These are phyloP conservation scores for Trichoderma hamatum DNA, from an alignment of 2,329 filamentous ascomycete species.

Conservation along the genomic window DNA sequence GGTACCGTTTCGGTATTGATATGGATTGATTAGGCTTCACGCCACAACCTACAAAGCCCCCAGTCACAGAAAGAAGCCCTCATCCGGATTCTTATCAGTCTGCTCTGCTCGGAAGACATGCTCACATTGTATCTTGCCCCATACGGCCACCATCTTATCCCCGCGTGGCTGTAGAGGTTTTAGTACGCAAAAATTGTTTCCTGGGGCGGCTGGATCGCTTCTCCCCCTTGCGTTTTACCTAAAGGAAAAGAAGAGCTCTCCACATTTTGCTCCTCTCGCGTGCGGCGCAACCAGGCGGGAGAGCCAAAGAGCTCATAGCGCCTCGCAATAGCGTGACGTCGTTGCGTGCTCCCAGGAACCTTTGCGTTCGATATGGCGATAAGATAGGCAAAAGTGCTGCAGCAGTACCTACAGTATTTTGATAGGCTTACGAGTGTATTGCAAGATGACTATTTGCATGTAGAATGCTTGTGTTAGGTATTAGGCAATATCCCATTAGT, in stretches of 20 bases:
- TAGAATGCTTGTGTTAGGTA: neutral
- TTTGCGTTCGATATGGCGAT: constrained; percentile 20
- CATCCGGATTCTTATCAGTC: no score
- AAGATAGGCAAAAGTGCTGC: constrained; percentile 3
- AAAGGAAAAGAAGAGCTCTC: constrained; percentile 2
- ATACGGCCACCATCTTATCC: neutral
- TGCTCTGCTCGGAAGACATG: no score
- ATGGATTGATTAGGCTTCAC: neutral
- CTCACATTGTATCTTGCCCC: no score
- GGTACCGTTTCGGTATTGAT: neutral
- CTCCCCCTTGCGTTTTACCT: neutral
- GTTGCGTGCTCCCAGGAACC: constrained; percentile 20
- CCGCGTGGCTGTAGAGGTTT: neutral
- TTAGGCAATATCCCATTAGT: neutral
- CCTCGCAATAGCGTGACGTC: constrained; percentile 24
- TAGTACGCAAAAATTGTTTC: neutral
- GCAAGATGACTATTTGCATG: neutral
- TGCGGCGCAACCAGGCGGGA: constrained; percentile 22
- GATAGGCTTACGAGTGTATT: neutral
- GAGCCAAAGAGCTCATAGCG: constrained; percentile 20
- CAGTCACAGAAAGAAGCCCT: no score
- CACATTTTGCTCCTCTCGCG: neutral
- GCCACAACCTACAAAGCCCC: no score
- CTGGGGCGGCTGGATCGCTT: neutral
- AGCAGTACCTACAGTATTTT: neutral